These are phyloP conservation scores for Candida tibetensis DNA, from an alignment of 805 yeast species.

Conservation along the genomic window DNA sequence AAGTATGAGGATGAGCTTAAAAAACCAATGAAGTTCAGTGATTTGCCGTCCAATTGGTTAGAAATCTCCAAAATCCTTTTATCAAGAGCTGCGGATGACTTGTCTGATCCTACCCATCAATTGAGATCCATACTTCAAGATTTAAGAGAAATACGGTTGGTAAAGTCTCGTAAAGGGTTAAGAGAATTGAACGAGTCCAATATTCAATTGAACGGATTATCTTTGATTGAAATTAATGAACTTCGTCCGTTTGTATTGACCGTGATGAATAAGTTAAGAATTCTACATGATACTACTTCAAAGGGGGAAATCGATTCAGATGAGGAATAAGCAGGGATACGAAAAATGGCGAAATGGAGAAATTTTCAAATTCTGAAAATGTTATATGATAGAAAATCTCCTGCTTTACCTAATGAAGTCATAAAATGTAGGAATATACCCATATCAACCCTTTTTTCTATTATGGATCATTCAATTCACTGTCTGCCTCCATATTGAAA, in stretches of 20 bases:
- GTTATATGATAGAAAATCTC: no score
- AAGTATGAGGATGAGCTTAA: constrained; percentile 66
- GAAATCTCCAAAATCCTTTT: constrained; percentile 72
- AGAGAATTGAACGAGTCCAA: constrained; percentile 76
- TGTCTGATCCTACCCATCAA: constrained; percentile 67
- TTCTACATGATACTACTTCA: constrained; percentile 39
- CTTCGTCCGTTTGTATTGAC: constrained; percentile 75
- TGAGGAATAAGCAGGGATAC: constrained; percentile 9
- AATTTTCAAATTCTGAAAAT: no score
- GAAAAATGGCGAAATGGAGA: neutral
- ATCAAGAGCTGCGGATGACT: constrained; percentile 72
- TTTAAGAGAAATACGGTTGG: constrained; percentile 74
- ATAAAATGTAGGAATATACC: no score
- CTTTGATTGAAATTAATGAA: constrained; percentile 84
- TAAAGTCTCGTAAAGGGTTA: constrained; percentile 80
- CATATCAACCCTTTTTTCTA: no score
- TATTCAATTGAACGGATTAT: constrained; percentile 76
- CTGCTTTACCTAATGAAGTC: no score
- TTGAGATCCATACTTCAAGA: constrained; percentile 75
- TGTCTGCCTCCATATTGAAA: no score
- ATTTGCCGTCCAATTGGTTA: constrained; percentile 86
- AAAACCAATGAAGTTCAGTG: constrained; percentile 57
- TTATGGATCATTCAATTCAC: no score
- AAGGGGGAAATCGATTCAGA: constrained; percentile 14
- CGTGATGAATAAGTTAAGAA: constrained; percentile 76